A percentile compares a stretch with the other conserved stretches of the same genome.
Conservation (phyloP, 2,329 filamentous ascomycete genomes). For the Fusarium nygamai region DNA sequence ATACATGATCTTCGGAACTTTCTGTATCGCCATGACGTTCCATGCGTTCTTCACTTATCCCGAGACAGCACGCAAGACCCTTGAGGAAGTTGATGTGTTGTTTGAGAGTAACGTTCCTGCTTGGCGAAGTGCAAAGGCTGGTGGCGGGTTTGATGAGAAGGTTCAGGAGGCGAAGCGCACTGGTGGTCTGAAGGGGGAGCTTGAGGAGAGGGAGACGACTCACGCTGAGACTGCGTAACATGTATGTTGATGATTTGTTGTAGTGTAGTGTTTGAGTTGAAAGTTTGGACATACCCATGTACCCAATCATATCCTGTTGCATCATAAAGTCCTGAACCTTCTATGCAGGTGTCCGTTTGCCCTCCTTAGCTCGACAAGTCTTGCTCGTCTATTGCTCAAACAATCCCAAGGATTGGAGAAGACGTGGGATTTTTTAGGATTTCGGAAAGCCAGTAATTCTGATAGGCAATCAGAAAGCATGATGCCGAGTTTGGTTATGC, state of each 20-base stretch:
- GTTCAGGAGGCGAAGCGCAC: conserved; percentile 33
- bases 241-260: neutral
- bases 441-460: too few relatives aligned
- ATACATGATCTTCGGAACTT: conserved; percentile 57
- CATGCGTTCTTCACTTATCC: conserved; percentile 64
- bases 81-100: conserved; percentile 38
- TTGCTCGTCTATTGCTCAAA: too few relatives aligned
- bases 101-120: conserved; percentile 38
- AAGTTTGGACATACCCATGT: neutral
- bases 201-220: conserved; percentile 25
- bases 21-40: conserved; percentile 54
- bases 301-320: too few relatives aligned
- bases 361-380: too few relatives aligned
- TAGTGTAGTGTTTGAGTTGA: neutral
- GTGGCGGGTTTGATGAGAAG: conserved; percentile 23
- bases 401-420: too few relatives aligned
- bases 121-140: conserved; percentile 32
- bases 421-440: too few relatives aligned
- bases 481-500: too few relatives aligned
- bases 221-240: conserved; percentile 33
- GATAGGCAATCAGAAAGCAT: too few relatives aligned
- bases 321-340: neutral
- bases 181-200: conserved; percentile 28
- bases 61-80: conserved; percentile 56
- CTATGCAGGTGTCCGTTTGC: too few relatives aligned